Conservation (phyloP, 2,329 filamentous ascomycete species). For the Acephala macrosclerotiorum region DNA sequence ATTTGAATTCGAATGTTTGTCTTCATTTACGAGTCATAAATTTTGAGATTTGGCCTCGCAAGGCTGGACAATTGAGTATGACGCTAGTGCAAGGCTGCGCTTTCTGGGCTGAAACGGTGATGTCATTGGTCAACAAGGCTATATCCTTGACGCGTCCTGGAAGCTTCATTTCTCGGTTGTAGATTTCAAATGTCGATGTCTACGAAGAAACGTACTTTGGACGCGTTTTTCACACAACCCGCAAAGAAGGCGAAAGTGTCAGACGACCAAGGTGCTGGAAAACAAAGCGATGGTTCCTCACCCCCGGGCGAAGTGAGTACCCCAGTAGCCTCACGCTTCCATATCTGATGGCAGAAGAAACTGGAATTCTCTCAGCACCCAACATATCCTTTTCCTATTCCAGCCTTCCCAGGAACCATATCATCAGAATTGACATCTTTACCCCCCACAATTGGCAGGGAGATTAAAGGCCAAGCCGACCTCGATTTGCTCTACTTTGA, state of each 20-base stretch:
- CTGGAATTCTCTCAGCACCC: slow-evolving; percentile 47
- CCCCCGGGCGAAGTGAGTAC: slow-evolving; percentile 20
- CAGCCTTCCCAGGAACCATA: slow-evolving; percentile 50
- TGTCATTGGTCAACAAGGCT: slow-evolving; percentile 9
- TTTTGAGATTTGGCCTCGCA: neutral
- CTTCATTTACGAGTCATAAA: slow-evolving; percentile 8
- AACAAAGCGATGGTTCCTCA: neutral
- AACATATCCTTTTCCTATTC: slow-evolving; percentile 60
- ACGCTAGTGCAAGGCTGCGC: slow-evolving; percentile 21
- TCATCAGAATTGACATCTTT: slow-evolving; percentile 50
- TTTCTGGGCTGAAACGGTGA: neutral
- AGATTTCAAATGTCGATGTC: slow-evolving; percentile 39
- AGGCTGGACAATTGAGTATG: slow-evolving; percentile 17
- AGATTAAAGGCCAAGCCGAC: slow-evolving; percentile 72
- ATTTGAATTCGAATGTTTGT: neutral
- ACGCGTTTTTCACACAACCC: slow-evolving; percentile 69
- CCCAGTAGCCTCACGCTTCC: neutral
- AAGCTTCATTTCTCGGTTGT: neutral
- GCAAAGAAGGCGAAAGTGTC: slow-evolving; percentile 48
- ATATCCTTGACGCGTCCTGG: neutral
- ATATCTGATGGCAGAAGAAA: slow-evolving; percentile 21
- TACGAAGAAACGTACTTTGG: slow-evolving; percentile 67
- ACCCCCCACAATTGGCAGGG: slow-evolving; percentile 59
- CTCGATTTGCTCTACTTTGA: slow-evolving; percentile 79
- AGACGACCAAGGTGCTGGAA: slow-evolving; percentile 15